A percentile compares a stretch with the other conserved stretches of the same genome.
These are phyloP conservation scores for Mucor piriformis DNA, from an alignment of 371 early-diverging fungal species.

Conservation along the genomic window DNA sequence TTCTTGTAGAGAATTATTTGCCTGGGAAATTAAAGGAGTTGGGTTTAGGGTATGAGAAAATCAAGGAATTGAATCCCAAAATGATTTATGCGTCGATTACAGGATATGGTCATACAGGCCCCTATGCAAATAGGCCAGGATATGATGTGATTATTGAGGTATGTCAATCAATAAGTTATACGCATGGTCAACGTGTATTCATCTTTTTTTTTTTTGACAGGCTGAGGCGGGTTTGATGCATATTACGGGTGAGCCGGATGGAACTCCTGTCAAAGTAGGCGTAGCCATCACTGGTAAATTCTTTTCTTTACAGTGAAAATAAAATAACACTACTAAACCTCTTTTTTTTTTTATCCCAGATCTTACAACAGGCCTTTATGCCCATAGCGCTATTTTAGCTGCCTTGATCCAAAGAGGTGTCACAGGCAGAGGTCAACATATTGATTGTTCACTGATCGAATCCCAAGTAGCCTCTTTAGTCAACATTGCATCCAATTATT, in stretches of 20 bases:
- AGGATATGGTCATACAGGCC: conserved; percentile 88
- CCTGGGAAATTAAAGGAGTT: conserved; percentile 82
- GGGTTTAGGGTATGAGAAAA: conserved; percentile 78
- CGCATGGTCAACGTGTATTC: background rate
- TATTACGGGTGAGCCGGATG: conserved; percentile 87
- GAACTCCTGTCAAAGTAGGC: conserved; percentile 91
- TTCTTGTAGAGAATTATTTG: conserved; percentile 90
- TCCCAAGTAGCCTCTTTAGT: conserved; percentile 86
- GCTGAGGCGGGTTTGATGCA: conserved; percentile 95
- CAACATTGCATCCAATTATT: conserved; percentile 86
- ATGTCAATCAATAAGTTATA: background rate
- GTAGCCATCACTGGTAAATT: conserved; percentile 93
- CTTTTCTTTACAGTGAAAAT: no score
- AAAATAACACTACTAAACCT: no score
- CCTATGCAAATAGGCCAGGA: conserved; percentile 79
- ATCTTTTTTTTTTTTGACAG: conserved; percentile 5
- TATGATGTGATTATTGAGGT: conserved; percentile 94
- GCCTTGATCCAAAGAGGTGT: conserved; percentile 72
- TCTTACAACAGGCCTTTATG: conserved; percentile 83
- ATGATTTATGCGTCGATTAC: conserved; percentile 90
- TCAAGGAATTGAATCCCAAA: conserved; percentile 71
- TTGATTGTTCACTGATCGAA: conserved; percentile 87
- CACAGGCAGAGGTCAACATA: conserved; percentile 78
- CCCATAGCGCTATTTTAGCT: conserved; percentile 88
- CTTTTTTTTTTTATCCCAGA: no score